Evolutionary conservation across 805 yeast species (phyloP), one percentile per base, ranked within the genome.

Genomic region (Candida berthetii): DNA sequence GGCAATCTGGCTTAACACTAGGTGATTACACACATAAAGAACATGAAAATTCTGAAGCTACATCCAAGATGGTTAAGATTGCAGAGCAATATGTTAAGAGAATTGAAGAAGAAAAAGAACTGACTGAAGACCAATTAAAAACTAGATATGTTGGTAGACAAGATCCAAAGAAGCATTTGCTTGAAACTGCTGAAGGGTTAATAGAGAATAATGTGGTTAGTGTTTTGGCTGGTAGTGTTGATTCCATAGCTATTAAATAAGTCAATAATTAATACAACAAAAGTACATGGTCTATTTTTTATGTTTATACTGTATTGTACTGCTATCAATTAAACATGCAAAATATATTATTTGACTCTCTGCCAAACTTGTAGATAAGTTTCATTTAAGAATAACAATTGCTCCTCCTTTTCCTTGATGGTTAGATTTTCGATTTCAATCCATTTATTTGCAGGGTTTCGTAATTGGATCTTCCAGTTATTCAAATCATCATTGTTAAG

Each of bases 111-210:
- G 99, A 93, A 62, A 85, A 84, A 60, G 96, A 86, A 49, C 70
- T 93, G 50, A 70, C 80, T 36, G 95, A 85, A 55, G 96, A 87
- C 33, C 93, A 90, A 63, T 75, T 91, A 52, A 88, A 87, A 64
- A 91, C 96, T 7, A 81, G 99, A 60, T 95, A 91, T 58, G 97
- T 93, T 31, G 99, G 99, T 54, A 90, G 88, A 61, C 97, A 91
- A 66, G 99, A 93, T 64, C 99, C 99, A 34, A 93, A 95, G 79
- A 93, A 91, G 69, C 99, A 93, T 69, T 72, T 93, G 54, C 76
- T 83, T 37, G 96, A 87, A 48, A 85, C 95, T 1, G 95, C 96
- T 10, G 95, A 87, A 50, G 70, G 72, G 46, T 71, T 87, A 40
- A 78, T 95, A 53, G 99, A 93, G 64, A 93, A 87, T 40, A 95